A percentile compares a stretch with the other conserved stretches of the same genome.
These are phyloP conservation scores for Ogataea nonfermentans DNA, from an alignment of 805 yeast species.

Conservation along the genomic window DNA sequence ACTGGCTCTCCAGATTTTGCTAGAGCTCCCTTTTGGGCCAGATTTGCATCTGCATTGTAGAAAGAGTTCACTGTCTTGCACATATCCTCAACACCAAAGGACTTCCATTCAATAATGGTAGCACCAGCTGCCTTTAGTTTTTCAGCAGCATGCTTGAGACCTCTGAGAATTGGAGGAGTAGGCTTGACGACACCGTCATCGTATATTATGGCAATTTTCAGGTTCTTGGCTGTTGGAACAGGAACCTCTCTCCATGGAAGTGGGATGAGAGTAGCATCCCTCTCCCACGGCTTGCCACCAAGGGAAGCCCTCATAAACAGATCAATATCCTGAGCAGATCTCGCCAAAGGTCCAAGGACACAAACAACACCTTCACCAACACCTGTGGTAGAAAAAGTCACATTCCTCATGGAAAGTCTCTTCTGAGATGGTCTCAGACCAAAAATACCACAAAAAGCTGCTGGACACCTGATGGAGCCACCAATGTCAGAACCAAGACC, in stretches of 20 bases:
- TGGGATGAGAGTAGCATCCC: slow-evolving; percentile 48
- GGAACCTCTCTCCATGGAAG: slow-evolving; percentile 48
- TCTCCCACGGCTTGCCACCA: slow-evolving; percentile 53
- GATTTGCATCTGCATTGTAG: slow-evolving; percentile 65
- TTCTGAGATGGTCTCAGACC: slow-evolving; percentile 50
- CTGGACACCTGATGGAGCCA: slow-evolving; percentile 35
- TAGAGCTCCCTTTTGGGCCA: slow-evolving; percentile 45
- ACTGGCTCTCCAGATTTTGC: slow-evolving; percentile 66
- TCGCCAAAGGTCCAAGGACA: slow-evolving; percentile 47
- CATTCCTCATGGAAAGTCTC: slow-evolving; percentile 43
- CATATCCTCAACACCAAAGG: slow-evolving; percentile 53
- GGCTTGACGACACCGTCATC: slow-evolving; percentile 52
- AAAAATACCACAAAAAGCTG: slow-evolving; percentile 51
- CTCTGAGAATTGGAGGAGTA: slow-evolving; percentile 44
- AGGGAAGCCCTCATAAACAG: slow-evolving; percentile 47
- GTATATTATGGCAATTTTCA: slow-evolving; percentile 47
- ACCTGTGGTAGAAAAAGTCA: slow-evolving; percentile 39
- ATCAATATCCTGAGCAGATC: slow-evolving; percentile 47
- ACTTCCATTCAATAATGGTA: slow-evolving; percentile 50
- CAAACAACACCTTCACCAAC: slow-evolving; percentile 46
- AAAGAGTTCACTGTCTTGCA: slow-evolving; percentile 50
- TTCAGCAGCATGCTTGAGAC: slow-evolving; percentile 46
- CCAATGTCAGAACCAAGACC: slow-evolving; percentile 11
- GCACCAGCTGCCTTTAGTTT: slow-evolving; percentile 56
- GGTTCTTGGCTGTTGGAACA: slow-evolving; percentile 33